Evolutionary conservation across 2,329 filamentous ascomycete species (phyloP), one percentile per base, ranked within the genome.

Genomic region (Lizonia empirigonia): DNA sequence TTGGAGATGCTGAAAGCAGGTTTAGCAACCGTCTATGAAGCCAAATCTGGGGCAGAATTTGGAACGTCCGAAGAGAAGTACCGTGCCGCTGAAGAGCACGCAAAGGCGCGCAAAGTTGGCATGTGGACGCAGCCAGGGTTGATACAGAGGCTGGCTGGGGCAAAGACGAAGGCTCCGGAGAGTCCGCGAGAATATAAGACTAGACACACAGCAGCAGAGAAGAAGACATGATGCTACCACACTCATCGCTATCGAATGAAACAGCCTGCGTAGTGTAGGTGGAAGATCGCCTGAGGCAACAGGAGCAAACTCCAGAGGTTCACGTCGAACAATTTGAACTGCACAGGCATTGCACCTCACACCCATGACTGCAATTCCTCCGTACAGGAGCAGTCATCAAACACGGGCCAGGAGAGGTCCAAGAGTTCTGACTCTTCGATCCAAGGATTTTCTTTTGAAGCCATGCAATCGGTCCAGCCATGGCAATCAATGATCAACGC

Each of bases 21-120:
- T 0, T 76, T 95, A 57, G 94, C 93, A 32, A 96, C 91, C 2
- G 88, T 94, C 3, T 99, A 97, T 71, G 94, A 97, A 76, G 93
- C 91, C 22, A 97, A 96, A 74, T 83, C 80, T 5, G 94, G 93
- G 3, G 88, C 85, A 16, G 94, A 97, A 70, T 99, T 94, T 78
- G 94, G 94, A 19, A 83, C 82, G 1, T 74, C 64, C 39, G 63
- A 87, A 81, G 76, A 78, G 38, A 72, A 80, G 53, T 93, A 93
- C 69, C 81, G 84, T 58, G 80, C 77, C 53, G 85, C 85, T 5
- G 86, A 92, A 74, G 80, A 78, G 37, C 78, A 67, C 51, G 77
- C 74, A 12, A 76, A 71, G 56, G 61, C 65, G 56, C 73, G 62
- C 38, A 70, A 70, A 49, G 63, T 77, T 33, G 78, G 78, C 12